phyloP scores from a whole-genome alignment of 2,329 filamentous ascomycete species.

The Byssothecium circinans region DNA sequence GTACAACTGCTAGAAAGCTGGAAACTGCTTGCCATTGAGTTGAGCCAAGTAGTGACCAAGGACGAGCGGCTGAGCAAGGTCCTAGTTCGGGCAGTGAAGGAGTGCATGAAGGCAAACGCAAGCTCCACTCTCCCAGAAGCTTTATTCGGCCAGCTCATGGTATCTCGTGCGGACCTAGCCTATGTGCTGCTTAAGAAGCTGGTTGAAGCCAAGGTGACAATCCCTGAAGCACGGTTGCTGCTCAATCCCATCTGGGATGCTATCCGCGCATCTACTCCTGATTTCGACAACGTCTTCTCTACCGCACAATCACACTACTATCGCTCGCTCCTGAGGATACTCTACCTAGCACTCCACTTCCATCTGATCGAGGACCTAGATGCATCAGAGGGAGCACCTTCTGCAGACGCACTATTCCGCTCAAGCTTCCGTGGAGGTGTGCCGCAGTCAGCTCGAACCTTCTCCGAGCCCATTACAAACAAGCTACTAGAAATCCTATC shows the following conservation, averaged over 20 bases:
- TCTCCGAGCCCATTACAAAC: slow-evolving; percentile 29
- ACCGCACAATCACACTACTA: slow-evolving; percentile 70
- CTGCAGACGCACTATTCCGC: slow-evolving; percentile 25
- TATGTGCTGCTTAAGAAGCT: slow-evolving; percentile 81
- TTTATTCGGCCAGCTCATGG: slow-evolving; percentile 78
- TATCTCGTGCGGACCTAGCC: slow-evolving; percentile 76
- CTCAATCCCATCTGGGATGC: slow-evolving; percentile 64
- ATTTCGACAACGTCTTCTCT: slow-evolving; percentile 62
- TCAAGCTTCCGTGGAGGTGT: slow-evolving; percentile 42
- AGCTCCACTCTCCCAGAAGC: slow-evolving; percentile 71
- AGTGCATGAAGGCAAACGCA: slow-evolving; percentile 78
- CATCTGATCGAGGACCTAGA: slow-evolving; percentile 50
- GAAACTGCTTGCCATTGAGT: slow-evolving; percentile 83
- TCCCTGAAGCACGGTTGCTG: slow-evolving; percentile 56
- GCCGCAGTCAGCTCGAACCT: slow-evolving; percentile 47
- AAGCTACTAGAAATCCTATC: slow-evolving; percentile 76
- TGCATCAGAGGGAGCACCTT: slow-evolving; percentile 11
- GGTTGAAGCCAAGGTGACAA: slow-evolving; percentile 58
- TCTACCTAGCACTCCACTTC: slow-evolving; percentile 79
- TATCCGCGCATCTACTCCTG: slow-evolving; percentile 55
- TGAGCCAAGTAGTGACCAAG: slow-evolving; percentile 65
- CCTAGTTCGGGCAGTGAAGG: slow-evolving; percentile 72
- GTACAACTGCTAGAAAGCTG: slow-evolving; percentile 83
- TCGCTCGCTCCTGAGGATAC: slow-evolving; percentile 76
- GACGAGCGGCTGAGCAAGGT: slow-evolving; percentile 64